phyloP scores from a whole-genome alignment of 2,329 filamentous ascomycete species.

The Zymoseptoria ardabiliae region DNA sequence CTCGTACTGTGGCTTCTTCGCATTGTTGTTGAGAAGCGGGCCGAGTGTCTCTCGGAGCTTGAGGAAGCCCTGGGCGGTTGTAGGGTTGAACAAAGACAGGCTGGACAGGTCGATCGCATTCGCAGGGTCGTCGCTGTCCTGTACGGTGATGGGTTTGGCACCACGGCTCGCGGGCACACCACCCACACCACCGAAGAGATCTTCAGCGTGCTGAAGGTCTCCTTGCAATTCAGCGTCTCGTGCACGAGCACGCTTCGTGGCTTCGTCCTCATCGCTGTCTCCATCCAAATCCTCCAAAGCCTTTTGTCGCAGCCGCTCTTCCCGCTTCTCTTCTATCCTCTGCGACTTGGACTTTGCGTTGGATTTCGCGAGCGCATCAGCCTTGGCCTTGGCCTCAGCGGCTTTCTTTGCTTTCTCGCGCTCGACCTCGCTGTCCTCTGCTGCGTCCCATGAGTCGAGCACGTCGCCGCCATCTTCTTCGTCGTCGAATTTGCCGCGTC shows the following conservation, averaged over 20 bases:
- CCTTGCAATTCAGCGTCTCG: constrained; percentile 76
- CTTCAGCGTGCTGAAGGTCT: constrained; percentile 82
- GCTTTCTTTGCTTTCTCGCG: constrained; percentile 89
- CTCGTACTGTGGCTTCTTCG: constrained; percentile 83
- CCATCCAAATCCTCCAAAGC: constrained; percentile 51
- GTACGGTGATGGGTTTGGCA: constrained; percentile 58
- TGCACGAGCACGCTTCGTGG: constrained; percentile 65
- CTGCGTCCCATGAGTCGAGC: constrained; percentile 92
- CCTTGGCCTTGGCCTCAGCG: constrained; percentile 78
- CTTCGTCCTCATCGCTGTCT: constrained; percentile 61
- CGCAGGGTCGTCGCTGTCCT: constrained; percentile 56
- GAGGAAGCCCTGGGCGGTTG: constrained; percentile 79
- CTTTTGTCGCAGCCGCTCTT: constrained; percentile 50
- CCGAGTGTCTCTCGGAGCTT: constrained; percentile 69
- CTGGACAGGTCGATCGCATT: constrained; percentile 73
- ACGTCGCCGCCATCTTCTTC: constrained; percentile 85
- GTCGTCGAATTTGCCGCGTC: constrained; percentile 74
- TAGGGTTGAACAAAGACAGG: constrained; percentile 81
- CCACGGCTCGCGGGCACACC: constrained; percentile 65
- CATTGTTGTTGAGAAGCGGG: constrained; percentile 66
- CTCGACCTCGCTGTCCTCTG: constrained; percentile 93
- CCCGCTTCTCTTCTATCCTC: constrained; percentile 72
- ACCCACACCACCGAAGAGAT: constrained; percentile 73
- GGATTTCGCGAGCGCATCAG: constrained; percentile 77
- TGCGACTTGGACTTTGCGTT: constrained; percentile 85